Conservation (phyloP, 768 basidiomycete species). For the Mycena olivaceomarginata region DNA sequence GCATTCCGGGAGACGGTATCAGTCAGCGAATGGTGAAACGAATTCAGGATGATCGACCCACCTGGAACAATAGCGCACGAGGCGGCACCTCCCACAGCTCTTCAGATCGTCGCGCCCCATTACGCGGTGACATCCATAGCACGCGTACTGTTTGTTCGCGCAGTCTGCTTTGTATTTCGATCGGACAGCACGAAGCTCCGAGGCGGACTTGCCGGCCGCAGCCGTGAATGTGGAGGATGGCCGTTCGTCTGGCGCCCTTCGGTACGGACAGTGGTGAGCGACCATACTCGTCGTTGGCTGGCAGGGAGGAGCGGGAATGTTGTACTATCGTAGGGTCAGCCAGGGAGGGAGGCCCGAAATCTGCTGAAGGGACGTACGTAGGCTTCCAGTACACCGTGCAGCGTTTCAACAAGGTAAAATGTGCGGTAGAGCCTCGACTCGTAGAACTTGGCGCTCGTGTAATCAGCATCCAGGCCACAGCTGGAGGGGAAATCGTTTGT, state of each 20-base stretch:
- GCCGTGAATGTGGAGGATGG: too few relatives aligned
- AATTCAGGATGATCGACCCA: not conserved
- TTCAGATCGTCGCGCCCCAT: not conserved
- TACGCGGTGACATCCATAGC: not conserved
- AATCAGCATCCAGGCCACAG: not conserved
- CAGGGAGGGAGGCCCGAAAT: too few relatives aligned
- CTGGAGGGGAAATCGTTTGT: not conserved
- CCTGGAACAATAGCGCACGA: slow-evolving; percentile 9
- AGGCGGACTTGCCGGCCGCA: too few relatives aligned
- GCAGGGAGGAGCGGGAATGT: too few relatives aligned
- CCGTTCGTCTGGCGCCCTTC: not conserved
- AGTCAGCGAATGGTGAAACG: not conserved
- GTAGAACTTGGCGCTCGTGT: not conserved
- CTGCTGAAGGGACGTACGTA: too few relatives aligned
- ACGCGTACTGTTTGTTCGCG: not conserved
- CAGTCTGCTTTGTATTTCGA: slow-evolving; percentile 8
- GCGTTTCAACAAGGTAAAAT: too few relatives aligned
- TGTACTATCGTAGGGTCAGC: too few relatives aligned
- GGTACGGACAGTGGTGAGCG: too few relatives aligned
- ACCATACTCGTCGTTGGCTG: too few relatives aligned
- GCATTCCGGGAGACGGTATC: too few relatives aligned
- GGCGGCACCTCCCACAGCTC: not conserved
- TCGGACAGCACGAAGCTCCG: not conserved
- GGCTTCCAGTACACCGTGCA: too few relatives aligned
- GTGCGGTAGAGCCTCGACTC: not conserved